These are phyloP conservation scores for Rhizopogon vulgaris DNA, from an alignment of 768 basidiomycete genomes.

Conservation along the genomic window DNA sequence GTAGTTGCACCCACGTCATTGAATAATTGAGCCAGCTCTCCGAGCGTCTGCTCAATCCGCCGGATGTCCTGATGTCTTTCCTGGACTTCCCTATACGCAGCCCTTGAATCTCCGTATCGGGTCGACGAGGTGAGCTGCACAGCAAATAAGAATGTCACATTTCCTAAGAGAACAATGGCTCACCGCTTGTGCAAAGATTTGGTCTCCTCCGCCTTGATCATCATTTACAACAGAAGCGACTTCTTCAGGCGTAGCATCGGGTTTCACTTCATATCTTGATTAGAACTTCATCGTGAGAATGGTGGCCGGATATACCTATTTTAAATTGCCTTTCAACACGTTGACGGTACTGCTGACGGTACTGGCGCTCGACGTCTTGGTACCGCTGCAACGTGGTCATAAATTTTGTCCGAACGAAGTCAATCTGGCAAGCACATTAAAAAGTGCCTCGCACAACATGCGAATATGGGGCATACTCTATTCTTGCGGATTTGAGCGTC, in stretches of 20 bases:
- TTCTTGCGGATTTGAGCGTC: constrained; percentile 43
- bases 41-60: constrained; percentile 80
- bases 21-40: constrained; percentile 86
- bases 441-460: neutral
- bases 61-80: constrained; percentile 81
- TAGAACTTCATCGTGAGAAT: neutral
- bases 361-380: constrained; percentile 70
- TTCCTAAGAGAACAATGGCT: neutral
- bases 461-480: constrained; percentile 12
- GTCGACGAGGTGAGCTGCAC: constrained; percentile 65
- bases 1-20: constrained; percentile 51
- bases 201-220: constrained; percentile 46
- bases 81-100: constrained; percentile 84
- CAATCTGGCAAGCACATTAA: constrained; percentile 35
- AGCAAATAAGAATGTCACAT: neutral
- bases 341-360: constrained; percentile 55
- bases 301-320: constrained; percentile 46
- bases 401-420: constrained; percentile 60
- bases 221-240: constrained; percentile 63
- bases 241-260: constrained; percentile 79
- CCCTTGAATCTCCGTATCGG: constrained; percentile 76
- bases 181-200: constrained; percentile 78
- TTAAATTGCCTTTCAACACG: constrained; percentile 71
- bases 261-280: constrained; percentile 56
- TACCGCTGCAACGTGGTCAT: constrained; percentile 73